A percentile compares a stretch with the other conserved stretches of the same genome.
Conservation (phyloP, 345 rosid genomes). For the Lepidium africanum region DNA sequence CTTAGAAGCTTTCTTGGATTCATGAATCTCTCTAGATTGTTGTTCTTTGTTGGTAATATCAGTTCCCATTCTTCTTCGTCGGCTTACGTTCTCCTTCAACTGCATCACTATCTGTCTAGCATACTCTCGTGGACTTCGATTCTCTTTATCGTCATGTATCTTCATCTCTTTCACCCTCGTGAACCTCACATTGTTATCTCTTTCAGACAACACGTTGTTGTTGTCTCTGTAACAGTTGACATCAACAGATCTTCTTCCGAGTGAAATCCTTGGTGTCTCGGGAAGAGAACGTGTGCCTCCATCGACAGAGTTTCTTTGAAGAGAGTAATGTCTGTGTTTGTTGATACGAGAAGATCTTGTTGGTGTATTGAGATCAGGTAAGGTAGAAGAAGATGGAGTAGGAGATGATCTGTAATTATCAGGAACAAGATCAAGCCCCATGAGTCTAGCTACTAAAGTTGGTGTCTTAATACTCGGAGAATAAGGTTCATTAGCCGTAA, state of each 20-base stretch:
- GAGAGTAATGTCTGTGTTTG: slow-evolving; percentile 26
- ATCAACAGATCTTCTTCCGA: slow-evolving; percentile 60
- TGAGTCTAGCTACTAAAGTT: slow-evolving; percentile 74
- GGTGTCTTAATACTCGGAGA: slow-evolving; percentile 82
- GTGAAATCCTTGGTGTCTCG: slow-evolving; percentile 77
- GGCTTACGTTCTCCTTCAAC: slow-evolving; percentile 55
- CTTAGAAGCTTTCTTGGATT: slow-evolving; percentile 44
- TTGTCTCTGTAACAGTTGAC: slow-evolving; percentile 57
- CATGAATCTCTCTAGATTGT: slow-evolving; percentile 35
- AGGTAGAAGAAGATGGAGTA: slow-evolving; percentile 25
- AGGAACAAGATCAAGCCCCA: slow-evolving; percentile 94
- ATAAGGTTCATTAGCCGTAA: slow-evolving; percentile 17
- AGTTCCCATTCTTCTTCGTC: slow-evolving; percentile 48
- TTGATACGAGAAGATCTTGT: slow-evolving; percentile 17
- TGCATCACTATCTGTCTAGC: slow-evolving; percentile 78
- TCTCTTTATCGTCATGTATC: slow-evolving; percentile 48
- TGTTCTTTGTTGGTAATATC: slow-evolving; percentile 75
- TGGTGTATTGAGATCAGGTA: slow-evolving; percentile 13
- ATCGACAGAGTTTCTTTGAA: slow-evolving; percentile 36
- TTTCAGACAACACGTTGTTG: slow-evolving; percentile 8
- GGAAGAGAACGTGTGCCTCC: slow-evolving; percentile 65
- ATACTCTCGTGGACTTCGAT: slow-evolving; percentile 49
- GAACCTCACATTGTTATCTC: slow-evolving; percentile 24
- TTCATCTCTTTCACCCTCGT: slow-evolving; percentile 47
- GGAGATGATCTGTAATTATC: slow-evolving; percentile 45